Percentiles rank a stretch among this genome's conserved stretches.
phyloP scores from a whole-genome alignment of 1,284 basidiomycete genomes.

The Mycosarcoma mackinlayi region DNA sequence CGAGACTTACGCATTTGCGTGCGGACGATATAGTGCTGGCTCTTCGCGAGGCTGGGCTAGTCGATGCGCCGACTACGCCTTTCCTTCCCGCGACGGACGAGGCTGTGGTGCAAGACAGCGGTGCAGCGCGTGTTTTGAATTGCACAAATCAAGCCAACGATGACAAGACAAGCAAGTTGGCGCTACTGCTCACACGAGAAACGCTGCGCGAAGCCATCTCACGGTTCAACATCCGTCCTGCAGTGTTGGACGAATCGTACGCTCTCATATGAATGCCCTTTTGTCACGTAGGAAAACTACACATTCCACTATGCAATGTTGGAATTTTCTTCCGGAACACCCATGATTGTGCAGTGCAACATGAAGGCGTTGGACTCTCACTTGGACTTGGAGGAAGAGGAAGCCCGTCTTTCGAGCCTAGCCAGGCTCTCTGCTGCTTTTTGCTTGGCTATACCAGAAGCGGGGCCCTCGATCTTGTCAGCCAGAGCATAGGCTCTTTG shows the following conservation, averaged over 20 bases:
- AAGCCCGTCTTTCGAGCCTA: conserved; percentile 38
- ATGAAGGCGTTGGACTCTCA: background rate
- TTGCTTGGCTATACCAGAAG: conserved; percentile 23
- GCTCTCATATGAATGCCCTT: conserved; percentile 45
- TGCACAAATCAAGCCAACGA: background rate
- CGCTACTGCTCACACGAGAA: conserved; percentile 45
- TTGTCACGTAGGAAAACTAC: too few species aligned
- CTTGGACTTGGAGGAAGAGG: conserved; percentile 10
- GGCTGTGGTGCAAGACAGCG: conserved; percentile 1
- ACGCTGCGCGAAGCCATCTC: conserved; percentile 35
- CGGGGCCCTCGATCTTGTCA: conserved; percentile 21
- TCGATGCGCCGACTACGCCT: conserved; percentile 70
- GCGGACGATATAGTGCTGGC: conserved; percentile 88
- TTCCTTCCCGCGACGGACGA: conserved; percentile 13
- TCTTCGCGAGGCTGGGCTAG: conserved; percentile 84
- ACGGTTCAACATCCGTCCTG: conserved; percentile 44
- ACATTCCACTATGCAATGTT: background rate
- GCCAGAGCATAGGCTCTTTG: conserved; percentile 50
- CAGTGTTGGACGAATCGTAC: conserved; percentile 54
- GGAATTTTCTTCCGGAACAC: too few species aligned
- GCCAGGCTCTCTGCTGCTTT: conserved; percentile 44
- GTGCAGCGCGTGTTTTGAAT: background rate
- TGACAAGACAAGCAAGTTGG: background rate
- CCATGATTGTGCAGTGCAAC: background rate
- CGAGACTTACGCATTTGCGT: conserved; percentile 82